Evolutionary conservation across 1,284 basidiomycete genomes (phyloP), one percentile per base, ranked within the genome.

Genomic region (Cystobasidiaceae sp.): DNA sequence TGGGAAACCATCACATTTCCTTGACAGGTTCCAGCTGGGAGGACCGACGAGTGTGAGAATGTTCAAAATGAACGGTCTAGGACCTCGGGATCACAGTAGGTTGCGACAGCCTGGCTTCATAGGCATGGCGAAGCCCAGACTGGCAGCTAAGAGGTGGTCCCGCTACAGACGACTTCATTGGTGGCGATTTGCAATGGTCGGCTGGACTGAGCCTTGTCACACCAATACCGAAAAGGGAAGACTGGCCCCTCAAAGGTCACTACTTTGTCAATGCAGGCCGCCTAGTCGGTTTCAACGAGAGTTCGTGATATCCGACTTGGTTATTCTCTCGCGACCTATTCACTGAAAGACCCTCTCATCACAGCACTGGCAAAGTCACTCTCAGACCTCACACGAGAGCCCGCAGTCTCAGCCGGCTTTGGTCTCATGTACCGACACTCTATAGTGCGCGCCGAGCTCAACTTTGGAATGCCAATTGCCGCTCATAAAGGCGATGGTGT

Each of bases 391-490:
- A 43, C 67, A 19, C 27, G 69, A 67, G 75, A 78, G 32, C 78
- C 79, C 9, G 75, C 86, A 0, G 79, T 94, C 51, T 90, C 89
- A 2, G 87, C 84, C 0, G 94, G 94, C 4, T 73, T 97, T 1
- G 96, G 96, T 0, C 76, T 99, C n/a, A 83, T 97, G 50, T 97
- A 96, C 75, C 82, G 86, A 48, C 87, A 93, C 69, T 88, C 90
- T 65, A 86, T 89, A 2, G 81, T 93, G 17, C 81, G 92, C 21
- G 81, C 93, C 41, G 96, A 99, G 77, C 80, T 94, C 69, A 98
- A 97, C 76, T 86, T 97, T 69, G 90, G 93, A 2, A 82, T 97
- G 55, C 94, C 94, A 0, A 78, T 99, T 1, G 82, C 88, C 0
- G 86, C 86, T 0, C 84, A 85, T 49, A 84, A 82, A 71, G 86